A percentile compares a stretch with the other conserved stretches of the same genome.
Conservation (phyloP, 1,284 basidiomycete genomes). For the Xanthoconium separans region DNA sequence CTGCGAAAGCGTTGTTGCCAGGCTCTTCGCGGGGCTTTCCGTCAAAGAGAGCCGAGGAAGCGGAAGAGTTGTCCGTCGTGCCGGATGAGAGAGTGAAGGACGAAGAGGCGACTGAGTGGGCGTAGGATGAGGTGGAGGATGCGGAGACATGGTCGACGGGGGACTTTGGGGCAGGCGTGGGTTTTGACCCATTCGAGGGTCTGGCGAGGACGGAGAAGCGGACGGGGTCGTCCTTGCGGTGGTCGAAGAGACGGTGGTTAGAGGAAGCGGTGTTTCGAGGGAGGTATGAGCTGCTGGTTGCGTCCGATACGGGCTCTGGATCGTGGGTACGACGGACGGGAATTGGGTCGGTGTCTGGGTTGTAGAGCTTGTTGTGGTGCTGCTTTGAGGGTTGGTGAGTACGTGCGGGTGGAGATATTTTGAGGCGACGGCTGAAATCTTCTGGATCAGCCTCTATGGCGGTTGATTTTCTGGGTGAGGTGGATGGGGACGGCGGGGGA, state of each 20-base stretch:
- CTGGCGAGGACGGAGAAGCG: slow-evolving; percentile 67
- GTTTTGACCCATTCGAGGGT: slow-evolving; percentile 41
- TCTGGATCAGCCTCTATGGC: slow-evolving; percentile 53
- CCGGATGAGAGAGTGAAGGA: slow-evolving; percentile 72
- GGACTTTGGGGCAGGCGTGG: slow-evolving; percentile 53
- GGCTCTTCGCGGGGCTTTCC: slow-evolving; percentile 49
- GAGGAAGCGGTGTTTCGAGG: slow-evolving; percentile 37
- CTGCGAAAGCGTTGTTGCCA: slow-evolving; percentile 65
- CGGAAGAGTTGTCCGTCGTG: slow-evolving; percentile 70
- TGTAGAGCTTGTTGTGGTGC: slow-evolving; percentile 55
- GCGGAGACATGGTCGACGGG: slow-evolving; percentile 71
- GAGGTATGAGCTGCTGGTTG: slow-evolving; percentile 50
- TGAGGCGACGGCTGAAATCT: slow-evolving; percentile 68
- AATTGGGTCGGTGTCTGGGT: slow-evolving; percentile 68
- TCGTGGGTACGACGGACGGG: slow-evolving; percentile 61
- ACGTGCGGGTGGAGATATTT: slow-evolving; percentile 54
- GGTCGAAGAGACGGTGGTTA: slow-evolving; percentile 75
- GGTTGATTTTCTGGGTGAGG: slow-evolving; percentile 31
- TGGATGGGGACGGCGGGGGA: slow-evolving; percentile 32
- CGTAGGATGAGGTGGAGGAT: slow-evolving; percentile 75
- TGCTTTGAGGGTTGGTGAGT: slow-evolving; percentile 35
- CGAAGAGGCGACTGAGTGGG: slow-evolving; percentile 68
- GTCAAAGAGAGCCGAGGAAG: slow-evolving; percentile 66
- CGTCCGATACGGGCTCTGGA: slow-evolving; percentile 59
- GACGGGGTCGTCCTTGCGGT: slow-evolving; percentile 81